These are phyloP conservation scores for Lenwebbia sp. DNA, from an alignment of 345 rosid species.

Conservation along the genomic window DNA sequence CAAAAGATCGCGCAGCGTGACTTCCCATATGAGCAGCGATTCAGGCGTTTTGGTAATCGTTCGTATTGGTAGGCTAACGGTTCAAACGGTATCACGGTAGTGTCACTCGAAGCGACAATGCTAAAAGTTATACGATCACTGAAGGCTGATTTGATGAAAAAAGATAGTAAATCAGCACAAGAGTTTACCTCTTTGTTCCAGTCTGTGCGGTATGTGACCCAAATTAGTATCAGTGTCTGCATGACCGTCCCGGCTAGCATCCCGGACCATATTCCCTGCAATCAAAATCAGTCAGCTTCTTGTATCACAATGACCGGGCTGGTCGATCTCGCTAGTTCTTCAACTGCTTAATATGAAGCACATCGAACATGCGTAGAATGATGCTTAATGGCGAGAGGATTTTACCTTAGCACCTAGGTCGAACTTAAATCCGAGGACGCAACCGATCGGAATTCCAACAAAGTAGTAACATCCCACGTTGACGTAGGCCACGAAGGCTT, in stretches of 20 bases:
- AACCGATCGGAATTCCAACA: conserved; percentile 28
- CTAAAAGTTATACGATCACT: background rate
- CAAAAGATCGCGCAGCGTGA: background rate
- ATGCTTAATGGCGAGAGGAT: background rate
- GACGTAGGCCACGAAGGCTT: conserved; percentile 34
- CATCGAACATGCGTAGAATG: background rate
- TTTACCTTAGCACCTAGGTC: conserved; percentile 19
- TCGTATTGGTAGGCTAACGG: background rate
- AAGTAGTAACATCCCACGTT: conserved; percentile 36
- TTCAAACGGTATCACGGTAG: background rate
- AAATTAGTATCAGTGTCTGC: conserved; percentile 25
- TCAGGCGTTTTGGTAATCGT: background rate
- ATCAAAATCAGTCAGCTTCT: background rate
- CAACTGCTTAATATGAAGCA: background rate
- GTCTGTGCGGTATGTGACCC: conserved; percentile 29
- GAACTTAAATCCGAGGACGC: conserved; percentile 23
- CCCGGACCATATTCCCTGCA: conserved; percentile 37
- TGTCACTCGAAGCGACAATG: background rate
- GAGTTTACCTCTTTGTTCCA: conserved; percentile 26
- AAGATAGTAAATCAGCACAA: background rate
- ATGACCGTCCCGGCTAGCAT: conserved; percentile 30
- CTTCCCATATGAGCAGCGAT: background rate
- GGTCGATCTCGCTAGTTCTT: background rate
- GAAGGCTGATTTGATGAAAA: background rate
- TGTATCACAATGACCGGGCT: background rate